Base-by-base conservation (phyloP, 192 early-diverging fungal species). In the Entrophospora sp. region DNA sequence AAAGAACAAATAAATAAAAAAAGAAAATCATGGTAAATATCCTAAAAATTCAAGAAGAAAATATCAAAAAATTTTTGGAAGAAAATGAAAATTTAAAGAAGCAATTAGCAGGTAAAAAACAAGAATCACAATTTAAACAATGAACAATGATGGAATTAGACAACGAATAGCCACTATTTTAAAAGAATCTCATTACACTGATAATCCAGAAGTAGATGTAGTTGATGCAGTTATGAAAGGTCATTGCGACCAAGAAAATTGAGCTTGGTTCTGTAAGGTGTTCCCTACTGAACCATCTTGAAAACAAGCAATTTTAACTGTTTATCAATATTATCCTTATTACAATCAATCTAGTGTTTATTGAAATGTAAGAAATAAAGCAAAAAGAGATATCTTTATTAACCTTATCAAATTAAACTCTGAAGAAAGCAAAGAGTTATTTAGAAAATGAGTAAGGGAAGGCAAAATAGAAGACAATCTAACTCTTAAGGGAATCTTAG, bases 151-250 rank as follows among this genome's bases (percentile, higher is more conserved):
- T 13, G 10, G 48, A 58, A 60, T 31, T 35, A 69, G 28, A 61
- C 8, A 61, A 28, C 52, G 9, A 67, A 67, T 27, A 57, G 31
- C 24, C 18, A 34, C 1, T 34, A 67, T 43, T 18, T 58, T 56
- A 66, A 56, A 53, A 53, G 56, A 56, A 56, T 34, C 22, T 42
- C 9, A 35, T 45, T 67, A 32, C 46, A 55, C 22, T 43, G 40
- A 18, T 32, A 45, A 71, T 42, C 20, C 20, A n/a, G 20, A 49
- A 49, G 48, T 49, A 49, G 20, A 49, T 49, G 20, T 49, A 49
- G 20, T 49, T 49, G 20, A 49, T 49, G 20, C 20, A 49, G 9
- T 49, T 49, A 49, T 49, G 48, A 49, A 49, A 49, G 20, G n/a
- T 49, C n/a, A n/a, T n/a, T n/a, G n/a, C n/a, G n/a, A n/a, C n/a